These are phyloP conservation scores for Apiotrichum sp. DNA, from an alignment of 1,284 basidiomycete species.

Conservation along the genomic window DNA sequence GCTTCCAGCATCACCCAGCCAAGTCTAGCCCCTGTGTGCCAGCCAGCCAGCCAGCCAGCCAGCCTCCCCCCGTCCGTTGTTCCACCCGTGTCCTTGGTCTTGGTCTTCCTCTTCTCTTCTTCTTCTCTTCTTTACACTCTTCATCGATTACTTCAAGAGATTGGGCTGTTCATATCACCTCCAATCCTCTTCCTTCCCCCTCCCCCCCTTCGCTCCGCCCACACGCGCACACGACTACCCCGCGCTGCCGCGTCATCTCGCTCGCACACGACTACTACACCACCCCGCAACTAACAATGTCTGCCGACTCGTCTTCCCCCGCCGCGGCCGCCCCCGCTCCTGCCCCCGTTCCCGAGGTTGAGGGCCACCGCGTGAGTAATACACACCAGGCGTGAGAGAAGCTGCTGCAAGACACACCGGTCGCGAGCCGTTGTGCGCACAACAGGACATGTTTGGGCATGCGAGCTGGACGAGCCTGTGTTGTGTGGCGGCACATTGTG, in stretches of 20 bases:
- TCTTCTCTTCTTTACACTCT: constrained; percentile 5
- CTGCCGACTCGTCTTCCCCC: constrained; percentile 12
- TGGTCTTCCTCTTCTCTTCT: not conserved
- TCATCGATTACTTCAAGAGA: constrained; percentile 6
- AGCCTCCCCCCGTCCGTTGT: too few relatives aligned
- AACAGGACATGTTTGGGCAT: too few relatives aligned
- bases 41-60: too few relatives aligned
- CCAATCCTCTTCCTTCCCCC: constrained; percentile 3
- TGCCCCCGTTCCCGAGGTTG: constrained; percentile 7
- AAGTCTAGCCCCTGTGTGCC: too few relatives aligned
- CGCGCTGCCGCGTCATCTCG: constrained; percentile 2
- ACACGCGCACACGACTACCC: constrained; percentile 9
- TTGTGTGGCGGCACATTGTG: too few relatives aligned
- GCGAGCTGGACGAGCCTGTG: too few relatives aligned
- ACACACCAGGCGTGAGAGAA: too few relatives aligned
- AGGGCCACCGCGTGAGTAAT: constrained; percentile 24
- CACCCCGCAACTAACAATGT: constrained; percentile 10
- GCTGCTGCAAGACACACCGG: too few relatives aligned
- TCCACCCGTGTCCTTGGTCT: too few relatives aligned
- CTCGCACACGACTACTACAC: not conserved
- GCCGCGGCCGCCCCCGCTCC: constrained; percentile 6
- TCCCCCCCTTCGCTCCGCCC: constrained; percentile 3
- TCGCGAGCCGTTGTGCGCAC: too few relatives aligned
- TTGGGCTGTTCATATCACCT: not conserved
- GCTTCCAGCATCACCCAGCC: too few relatives aligned